Percentiles rank a stretch among this genome's conserved stretches.
phyloP scores from a whole-genome alignment of 2,329 filamentous ascomycete genomes.

The Ophiostoma australiae region DNA sequence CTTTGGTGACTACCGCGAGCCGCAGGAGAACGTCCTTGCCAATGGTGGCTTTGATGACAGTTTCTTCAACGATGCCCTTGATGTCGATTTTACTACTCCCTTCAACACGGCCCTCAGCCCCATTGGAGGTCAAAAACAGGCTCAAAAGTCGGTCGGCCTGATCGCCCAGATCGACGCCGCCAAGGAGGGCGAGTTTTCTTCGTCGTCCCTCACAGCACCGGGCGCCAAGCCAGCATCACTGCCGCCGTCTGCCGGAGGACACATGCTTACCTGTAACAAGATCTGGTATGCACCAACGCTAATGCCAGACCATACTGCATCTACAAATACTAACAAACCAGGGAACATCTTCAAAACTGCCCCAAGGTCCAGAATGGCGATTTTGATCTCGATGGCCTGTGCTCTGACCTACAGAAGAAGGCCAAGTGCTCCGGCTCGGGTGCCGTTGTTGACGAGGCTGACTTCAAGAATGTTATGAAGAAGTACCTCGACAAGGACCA shows the following conservation, averaged over 20 bases:
- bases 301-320: too few relatives aligned
- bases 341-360: conserved; percentile 85
- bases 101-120: conserved; percentile 61
- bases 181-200: conserved; percentile 55
- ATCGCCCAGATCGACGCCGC: conserved; percentile 72
- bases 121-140: conserved; percentile 47
- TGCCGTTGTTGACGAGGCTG: conserved; percentile 80
- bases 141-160: conserved; percentile 52
- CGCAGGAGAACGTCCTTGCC: conserved; percentile 71
- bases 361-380: conserved; percentile 84
- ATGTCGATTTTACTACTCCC: conserved; percentile 73
- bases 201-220: conserved; percentile 22
- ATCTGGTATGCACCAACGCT: conserved; percentile 67
- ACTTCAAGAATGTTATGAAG: conserved; percentile 75
- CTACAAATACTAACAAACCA: conserved; percentile 38
- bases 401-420: conserved; percentile 88
- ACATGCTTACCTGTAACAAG: conserved; percentile 75
- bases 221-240: conserved; percentile 49
- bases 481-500: conserved; percentile 53
- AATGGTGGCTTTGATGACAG: conserved; percentile 65
- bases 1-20: conserved; percentile 88
- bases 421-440: conserved; percentile 90
- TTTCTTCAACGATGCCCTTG: conserved; percentile 71
- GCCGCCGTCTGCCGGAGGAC: conserved; percentile 41
- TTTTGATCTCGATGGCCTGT: conserved; percentile 89